phyloP scores from a whole-genome alignment of 805 yeast species.

The Saccharomyces paradoxus region DNA sequence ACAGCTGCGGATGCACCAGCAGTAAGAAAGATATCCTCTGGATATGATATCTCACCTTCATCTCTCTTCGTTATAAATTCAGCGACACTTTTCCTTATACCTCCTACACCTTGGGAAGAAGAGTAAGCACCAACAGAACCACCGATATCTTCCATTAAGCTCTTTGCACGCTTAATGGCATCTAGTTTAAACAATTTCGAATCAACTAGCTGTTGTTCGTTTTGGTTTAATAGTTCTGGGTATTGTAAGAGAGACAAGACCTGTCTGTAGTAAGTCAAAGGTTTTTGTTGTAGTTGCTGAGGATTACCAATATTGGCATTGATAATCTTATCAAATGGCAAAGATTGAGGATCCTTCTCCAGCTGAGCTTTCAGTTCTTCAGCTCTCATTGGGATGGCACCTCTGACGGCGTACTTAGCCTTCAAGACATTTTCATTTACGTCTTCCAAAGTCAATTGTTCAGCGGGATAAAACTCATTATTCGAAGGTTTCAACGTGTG shows the following conservation, averaged over 20 bases:
- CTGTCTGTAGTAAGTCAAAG: conserved; percentile 91
- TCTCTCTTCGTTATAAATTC: conserved; percentile 73
- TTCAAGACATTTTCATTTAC: conserved; percentile 66
- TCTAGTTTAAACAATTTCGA: conserved; percentile 46
- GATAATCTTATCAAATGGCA: conserved; percentile 73
- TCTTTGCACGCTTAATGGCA: conserved; percentile 62
- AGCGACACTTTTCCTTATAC: conserved; percentile 72
- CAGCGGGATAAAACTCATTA: conserved; percentile 24
- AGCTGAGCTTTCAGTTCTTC: conserved; percentile 66
- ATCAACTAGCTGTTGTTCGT: conserved; percentile 10
- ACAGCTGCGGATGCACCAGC: conserved; percentile 96
- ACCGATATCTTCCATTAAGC: conserved; percentile 46
- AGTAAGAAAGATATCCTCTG: conserved; percentile 74
- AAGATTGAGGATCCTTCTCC: conserved; percentile 43
- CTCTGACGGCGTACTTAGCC: conserved; percentile 95
- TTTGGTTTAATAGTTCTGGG: conserved; percentile 51
- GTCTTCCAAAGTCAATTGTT: conserved; percentile 38
- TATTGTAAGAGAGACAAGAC: conserved; percentile 80
- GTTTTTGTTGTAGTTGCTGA: conserved; percentile 90
- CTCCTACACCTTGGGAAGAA: conserved; percentile 77
- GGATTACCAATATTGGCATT: conserved; percentile 96
- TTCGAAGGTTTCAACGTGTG: conserved; percentile 1
- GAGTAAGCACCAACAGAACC: conserved; percentile 95
- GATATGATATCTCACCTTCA: conserved; percentile 56
- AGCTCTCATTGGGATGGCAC: conserved; percentile 86